phyloP scores from a whole-genome alignment of 2,329 filamentous ascomycete genomes.

The Parastagonospora avenae region DNA sequence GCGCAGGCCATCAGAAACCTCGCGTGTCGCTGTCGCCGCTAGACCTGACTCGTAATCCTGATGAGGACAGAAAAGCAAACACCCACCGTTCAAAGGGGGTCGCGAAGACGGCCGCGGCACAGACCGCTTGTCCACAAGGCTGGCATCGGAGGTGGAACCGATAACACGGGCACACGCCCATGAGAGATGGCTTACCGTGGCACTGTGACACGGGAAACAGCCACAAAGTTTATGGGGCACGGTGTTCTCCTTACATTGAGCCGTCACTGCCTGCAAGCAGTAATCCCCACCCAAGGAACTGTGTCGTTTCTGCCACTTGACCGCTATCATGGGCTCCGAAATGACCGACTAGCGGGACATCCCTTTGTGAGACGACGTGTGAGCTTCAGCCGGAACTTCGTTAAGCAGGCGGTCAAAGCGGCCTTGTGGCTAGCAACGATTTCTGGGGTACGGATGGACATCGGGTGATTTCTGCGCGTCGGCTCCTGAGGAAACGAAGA shows the following conservation, averaged over 20 bases:
- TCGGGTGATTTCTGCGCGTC: constrained; percentile 7
- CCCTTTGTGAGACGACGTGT: constrained; percentile 2
- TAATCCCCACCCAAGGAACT: constrained; percentile 14
- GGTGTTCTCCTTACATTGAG: constrained; percentile 13
- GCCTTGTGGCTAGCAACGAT: constrained; percentile 12
- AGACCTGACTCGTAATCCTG: constrained; percentile 2
- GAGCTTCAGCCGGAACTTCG: constrained; percentile 1
- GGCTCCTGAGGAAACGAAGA: constrained; percentile 13
- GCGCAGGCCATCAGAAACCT: constrained; percentile 5
- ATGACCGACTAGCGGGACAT: constrained; percentile 8
- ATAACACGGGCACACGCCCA: constrained; percentile 13
- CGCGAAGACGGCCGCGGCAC: constrained; percentile 14
- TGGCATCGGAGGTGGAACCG: constrained; percentile 11
- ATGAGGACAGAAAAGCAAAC: constrained; percentile 6
- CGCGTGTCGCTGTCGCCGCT: background rate
- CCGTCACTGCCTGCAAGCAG: constrained; percentile 6
- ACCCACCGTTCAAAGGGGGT: constrained; percentile 11
- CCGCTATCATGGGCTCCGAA: constrained; percentile 6
- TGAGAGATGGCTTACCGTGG: constrained; percentile 8
- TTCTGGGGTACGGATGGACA: constrained; percentile 8
- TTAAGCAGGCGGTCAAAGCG: constrained; percentile 1
- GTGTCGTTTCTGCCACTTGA: constrained; percentile 8
- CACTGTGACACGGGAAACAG: constrained; percentile 21
- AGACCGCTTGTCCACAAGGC: constrained; percentile 11
- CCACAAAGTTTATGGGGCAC: constrained; percentile 23